Evolutionary conservation across 2,329 filamentous ascomycete genomes (phyloP).

Genomic region (Stagonosporopsis chrysanthemi): DNA sequence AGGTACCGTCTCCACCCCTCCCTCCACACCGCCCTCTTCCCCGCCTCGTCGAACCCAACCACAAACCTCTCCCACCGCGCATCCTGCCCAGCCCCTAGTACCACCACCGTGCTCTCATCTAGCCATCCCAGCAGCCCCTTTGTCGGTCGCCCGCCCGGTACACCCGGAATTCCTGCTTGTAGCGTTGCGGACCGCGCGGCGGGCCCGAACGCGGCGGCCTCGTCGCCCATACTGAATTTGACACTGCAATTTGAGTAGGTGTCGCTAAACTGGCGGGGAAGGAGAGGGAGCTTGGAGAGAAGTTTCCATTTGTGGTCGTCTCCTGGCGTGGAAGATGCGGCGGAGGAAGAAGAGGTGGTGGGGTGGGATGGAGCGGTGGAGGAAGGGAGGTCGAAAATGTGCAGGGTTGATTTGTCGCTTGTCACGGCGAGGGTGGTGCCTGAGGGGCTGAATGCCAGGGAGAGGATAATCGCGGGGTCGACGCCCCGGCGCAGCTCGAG

Average conservation of each 20-base stretch:
- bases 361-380: constrained; percentile 51
- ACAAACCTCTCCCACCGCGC: constrained; percentile 86
- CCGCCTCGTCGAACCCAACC: constrained; percentile 62
- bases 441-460: constrained; percentile 84
- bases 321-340: constrained; percentile 21
- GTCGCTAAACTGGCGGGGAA: constrained; percentile 89
- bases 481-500: constrained; percentile 88
- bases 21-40: constrained; percentile 69
- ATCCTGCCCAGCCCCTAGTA: constrained; percentile 80
- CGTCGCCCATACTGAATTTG: constrained; percentile 84
- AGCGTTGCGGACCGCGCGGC: constrained; percentile 46
- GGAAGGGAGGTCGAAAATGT: constrained; percentile 79
- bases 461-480: constrained; percentile 86
- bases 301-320: constrained; percentile 76
- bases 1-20: constrained; percentile 87
- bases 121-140: constrained; percentile 91
- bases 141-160: constrained; percentile 66
- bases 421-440: constrained; percentile 85
- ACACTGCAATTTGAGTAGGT: constrained; percentile 83
- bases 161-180: constrained; percentile 59
- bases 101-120: constrained; percentile 74
- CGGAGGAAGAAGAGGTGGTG: neutral
- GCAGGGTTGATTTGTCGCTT: constrained; percentile 94
- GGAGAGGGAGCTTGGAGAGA: constrained; percentile 79
- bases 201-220: constrained; percentile 55